Conservation (phyloP, 306 rosid species). For the Ormosia semicastrata region DNA sequence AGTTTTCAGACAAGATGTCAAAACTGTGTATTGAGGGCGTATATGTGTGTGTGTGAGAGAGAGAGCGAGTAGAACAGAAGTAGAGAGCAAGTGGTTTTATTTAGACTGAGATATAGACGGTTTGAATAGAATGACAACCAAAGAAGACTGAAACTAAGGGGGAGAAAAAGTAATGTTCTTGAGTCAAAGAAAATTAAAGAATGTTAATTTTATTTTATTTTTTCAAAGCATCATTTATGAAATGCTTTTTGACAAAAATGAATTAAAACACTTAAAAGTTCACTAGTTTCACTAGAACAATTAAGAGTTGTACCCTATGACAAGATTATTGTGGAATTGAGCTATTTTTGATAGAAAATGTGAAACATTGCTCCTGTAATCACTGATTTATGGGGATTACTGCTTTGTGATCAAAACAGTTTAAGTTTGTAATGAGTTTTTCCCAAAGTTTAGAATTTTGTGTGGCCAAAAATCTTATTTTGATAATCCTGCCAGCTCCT, state of each 20-base stretch:
- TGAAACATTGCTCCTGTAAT: neutral
- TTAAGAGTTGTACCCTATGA: neutral
- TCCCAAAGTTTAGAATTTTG: neutral
- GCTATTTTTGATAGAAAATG: neutral
- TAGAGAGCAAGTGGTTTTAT: constrained; percentile 46
- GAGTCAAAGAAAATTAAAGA: constrained; percentile 51
- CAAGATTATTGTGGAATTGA: constrained; percentile 16
- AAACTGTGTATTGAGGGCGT: constrained; percentile 30
- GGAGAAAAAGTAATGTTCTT: constrained; percentile 12
- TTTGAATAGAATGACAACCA: constrained; percentile 53
- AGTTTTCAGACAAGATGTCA: constrained; percentile 40
- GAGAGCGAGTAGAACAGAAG: constrained; percentile 30
- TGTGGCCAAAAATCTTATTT: constrained; percentile 6
- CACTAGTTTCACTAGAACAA: neutral
- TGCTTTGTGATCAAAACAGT: neutral
- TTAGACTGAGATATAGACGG: constrained; percentile 36
- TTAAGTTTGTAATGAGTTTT: neutral
- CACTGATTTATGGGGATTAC: neutral
- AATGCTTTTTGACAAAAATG: constrained; percentile 17
- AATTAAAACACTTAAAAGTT: constrained; percentile 3
- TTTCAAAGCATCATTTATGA: neutral
- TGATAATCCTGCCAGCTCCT: constrained; percentile 55
- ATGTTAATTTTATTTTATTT: constrained; percentile 16
- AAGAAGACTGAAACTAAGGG: constrained; percentile 27
- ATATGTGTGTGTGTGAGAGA: constrained; percentile 17